Conservation (phyloP, 2,329 filamentous ascomycete species). For the Hyphodiscus sp. region DNA sequence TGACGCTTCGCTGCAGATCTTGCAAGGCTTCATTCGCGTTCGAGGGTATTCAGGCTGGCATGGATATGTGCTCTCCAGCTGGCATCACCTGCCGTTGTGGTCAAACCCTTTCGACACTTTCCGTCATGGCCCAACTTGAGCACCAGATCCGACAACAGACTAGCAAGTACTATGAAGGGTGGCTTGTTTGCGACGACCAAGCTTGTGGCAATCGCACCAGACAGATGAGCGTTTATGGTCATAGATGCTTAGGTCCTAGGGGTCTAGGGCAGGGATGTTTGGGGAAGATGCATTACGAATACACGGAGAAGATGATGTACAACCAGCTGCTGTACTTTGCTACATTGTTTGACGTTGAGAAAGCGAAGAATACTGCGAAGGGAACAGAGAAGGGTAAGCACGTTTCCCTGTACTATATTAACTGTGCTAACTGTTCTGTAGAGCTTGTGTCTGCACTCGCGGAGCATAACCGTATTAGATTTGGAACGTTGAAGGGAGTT, state of each 20-base stretch:
- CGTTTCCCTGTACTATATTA: neutral
- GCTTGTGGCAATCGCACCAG: constrained; percentile 81
- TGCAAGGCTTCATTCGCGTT: constrained; percentile 71
- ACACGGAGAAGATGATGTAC: constrained; percentile 83
- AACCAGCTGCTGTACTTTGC: constrained; percentile 90
- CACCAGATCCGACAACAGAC: constrained; percentile 72
- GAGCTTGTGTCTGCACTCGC: constrained; percentile 58
- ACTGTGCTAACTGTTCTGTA: constrained; percentile 23
- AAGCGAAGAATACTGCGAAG: constrained; percentile 51
- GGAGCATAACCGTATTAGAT: constrained; percentile 75
- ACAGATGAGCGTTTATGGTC: constrained; percentile 89
- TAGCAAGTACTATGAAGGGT: constrained; percentile 83
- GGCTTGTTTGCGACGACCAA: constrained; percentile 84
- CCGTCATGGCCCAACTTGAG: constrained; percentile 81
- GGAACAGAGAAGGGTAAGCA: constrained; percentile 39
- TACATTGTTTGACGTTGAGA: constrained; percentile 82
- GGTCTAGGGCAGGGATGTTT: constrained; percentile 79
- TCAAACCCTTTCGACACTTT: constrained; percentile 59
- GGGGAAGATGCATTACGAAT: constrained; percentile 84
- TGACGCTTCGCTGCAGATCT: constrained; percentile 71
- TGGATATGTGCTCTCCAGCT: constrained; percentile 58
- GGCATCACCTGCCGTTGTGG: constrained; percentile 74
- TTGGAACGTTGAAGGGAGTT: constrained; percentile 66
- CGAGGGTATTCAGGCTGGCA: constrained; percentile 61
- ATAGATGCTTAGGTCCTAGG: constrained; percentile 79